Percentiles rank a stretch among this genome's conserved stretches.
Conservation (phyloP, 495 filamentous ascomycete genomes). For the Penicillium manginii region DNA sequence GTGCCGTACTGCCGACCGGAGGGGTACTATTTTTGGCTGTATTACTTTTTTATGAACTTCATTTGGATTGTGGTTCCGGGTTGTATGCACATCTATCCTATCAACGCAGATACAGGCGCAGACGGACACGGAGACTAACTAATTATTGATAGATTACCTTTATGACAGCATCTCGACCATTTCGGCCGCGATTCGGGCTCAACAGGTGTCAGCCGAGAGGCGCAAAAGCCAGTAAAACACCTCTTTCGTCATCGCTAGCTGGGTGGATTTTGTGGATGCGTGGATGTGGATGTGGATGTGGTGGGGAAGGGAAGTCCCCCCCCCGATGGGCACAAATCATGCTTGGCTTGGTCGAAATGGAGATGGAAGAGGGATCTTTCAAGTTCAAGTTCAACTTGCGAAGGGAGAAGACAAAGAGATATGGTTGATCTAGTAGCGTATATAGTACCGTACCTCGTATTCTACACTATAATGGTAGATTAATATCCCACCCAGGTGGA, state of each 20-base stretch:
- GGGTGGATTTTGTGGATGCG: conserved; percentile 10
- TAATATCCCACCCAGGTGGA: too few species aligned
- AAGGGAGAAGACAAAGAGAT: too few species aligned
- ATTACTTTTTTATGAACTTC: conserved; percentile 83
- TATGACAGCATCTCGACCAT: conserved; percentile 51
- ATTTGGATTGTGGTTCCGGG: conserved; percentile 83
- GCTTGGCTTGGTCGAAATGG: conserved; percentile 9
- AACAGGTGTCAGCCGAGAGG: conserved; percentile 40
- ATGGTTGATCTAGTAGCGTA: too few species aligned
- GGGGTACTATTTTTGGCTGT: conserved; percentile 82
- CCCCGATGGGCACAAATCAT: conserved; percentile 4
- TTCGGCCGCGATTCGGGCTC: conserved; percentile 47
- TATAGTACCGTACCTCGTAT: too few species aligned
- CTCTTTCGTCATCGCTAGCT: conserved; percentile 30
- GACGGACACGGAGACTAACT: conserved; percentile 10
- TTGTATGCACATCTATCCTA: conserved; percentile 43
- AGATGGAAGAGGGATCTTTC: conserved; percentile 1
- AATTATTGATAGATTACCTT: conserved; percentile 50
- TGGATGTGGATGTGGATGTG: conserved; percentile 15
- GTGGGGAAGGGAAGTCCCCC: conserved; percentile 4
- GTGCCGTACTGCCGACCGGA: conserved; percentile 75
- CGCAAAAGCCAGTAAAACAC: conserved; percentile 41
- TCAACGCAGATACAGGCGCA: too few species aligned
- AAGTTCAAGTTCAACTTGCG: too few species aligned
- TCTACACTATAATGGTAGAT: too few species aligned